Conservation (phyloP, 148 eudicot genomes). For the Nepenthes mirabilis region DNA sequence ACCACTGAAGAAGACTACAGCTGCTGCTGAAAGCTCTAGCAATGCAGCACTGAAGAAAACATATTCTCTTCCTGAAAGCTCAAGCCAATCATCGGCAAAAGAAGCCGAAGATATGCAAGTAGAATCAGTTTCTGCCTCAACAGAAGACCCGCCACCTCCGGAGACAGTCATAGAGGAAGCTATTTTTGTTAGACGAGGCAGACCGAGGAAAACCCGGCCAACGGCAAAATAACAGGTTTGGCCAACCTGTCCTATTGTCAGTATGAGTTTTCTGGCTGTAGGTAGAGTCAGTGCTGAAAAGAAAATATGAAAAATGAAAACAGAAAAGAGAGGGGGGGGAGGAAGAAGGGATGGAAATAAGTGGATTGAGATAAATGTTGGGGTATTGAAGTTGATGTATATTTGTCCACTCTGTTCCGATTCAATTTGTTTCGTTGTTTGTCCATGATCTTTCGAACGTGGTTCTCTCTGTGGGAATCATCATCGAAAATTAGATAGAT, state of each 20-base stretch:
- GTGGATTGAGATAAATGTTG: conserved; percentile 8
- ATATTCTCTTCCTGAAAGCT: conserved; percentile 17
- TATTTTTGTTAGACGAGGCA: conserved; percentile 52
- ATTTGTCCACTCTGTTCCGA: conserved; percentile 7
- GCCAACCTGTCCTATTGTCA: background rate
- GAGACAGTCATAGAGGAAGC: conserved; percentile 60
- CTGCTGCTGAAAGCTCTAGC: conserved; percentile 2
- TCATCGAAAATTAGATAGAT: too few relatives aligned
- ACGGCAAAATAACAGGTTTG: conserved; percentile 10
- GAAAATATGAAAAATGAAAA: conserved; percentile 2
- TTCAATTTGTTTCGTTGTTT: conserved; percentile 8
- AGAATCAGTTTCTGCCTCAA: conserved; percentile 21
- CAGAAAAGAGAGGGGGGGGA: background rate
- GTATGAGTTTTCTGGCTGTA: conserved; percentile 5
- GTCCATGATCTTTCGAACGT: too few relatives aligned
- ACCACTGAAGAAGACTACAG: conserved; percentile 2
- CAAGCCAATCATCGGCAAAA: conserved; percentile 14
- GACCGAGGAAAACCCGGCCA: conserved; percentile 50
- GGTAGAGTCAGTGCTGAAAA: background rate
- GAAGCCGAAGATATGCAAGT: conserved; percentile 28
- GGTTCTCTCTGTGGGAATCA: too few relatives aligned
- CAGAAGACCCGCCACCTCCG: conserved; percentile 20
- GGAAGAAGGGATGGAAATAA: background rate
- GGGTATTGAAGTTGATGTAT: conserved; percentile 1
- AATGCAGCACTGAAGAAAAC: background rate